Evolutionary conservation across 371 early-diverging fungal species (phyloP).

Genomic region (Mortierella sp.): DNA sequence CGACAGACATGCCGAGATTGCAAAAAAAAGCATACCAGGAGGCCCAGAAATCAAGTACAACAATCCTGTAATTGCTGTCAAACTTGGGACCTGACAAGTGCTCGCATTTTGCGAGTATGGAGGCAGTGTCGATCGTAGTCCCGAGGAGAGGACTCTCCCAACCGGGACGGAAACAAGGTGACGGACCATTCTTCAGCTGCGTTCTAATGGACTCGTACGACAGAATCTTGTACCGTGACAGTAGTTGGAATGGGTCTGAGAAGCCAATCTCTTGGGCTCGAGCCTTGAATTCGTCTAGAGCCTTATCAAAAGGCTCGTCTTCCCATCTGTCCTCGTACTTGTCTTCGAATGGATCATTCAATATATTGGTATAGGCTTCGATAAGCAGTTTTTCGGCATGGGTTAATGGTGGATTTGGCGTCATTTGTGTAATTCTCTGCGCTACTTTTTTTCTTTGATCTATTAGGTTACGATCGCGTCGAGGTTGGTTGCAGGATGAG

Average conservation of each 20-base stretch:
- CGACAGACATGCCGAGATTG: too few species aligned
- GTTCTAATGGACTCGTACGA: constrained; percentile 42
- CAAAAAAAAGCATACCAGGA: constrained; percentile 25
- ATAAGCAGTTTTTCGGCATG: constrained; percentile 28
- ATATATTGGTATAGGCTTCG: constrained; percentile 44
- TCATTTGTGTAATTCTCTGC: constrained; percentile 11
- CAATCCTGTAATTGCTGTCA: constrained; percentile 12
- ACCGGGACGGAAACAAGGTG: constrained; percentile 45
- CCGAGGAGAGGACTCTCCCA: constrained; percentile 47
- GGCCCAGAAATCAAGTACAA: constrained; percentile 53
- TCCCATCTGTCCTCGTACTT: constrained; percentile 56
- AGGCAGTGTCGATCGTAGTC: constrained; percentile 9
- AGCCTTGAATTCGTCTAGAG: constrained; percentile 44
- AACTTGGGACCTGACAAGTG: constrained; percentile 36
- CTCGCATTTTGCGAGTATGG: constrained; percentile 24
- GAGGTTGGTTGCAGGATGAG: too few species aligned
- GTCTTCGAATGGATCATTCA: constrained; percentile 53
- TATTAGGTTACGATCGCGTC: too few species aligned
- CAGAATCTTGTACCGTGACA: constrained; percentile 32
- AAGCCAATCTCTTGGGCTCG: constrained; percentile 46
- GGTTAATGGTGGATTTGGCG: constrained; percentile 23
- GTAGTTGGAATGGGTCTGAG: constrained; percentile 41
- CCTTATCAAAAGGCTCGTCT: constrained; percentile 45
- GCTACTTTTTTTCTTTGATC: background rate
- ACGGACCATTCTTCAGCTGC: constrained; percentile 44